These are phyloP conservation scores for Cytospora piceae DNA, from an alignment of 2,329 filamentous ascomycete species.

Conservation along the genomic window DNA sequence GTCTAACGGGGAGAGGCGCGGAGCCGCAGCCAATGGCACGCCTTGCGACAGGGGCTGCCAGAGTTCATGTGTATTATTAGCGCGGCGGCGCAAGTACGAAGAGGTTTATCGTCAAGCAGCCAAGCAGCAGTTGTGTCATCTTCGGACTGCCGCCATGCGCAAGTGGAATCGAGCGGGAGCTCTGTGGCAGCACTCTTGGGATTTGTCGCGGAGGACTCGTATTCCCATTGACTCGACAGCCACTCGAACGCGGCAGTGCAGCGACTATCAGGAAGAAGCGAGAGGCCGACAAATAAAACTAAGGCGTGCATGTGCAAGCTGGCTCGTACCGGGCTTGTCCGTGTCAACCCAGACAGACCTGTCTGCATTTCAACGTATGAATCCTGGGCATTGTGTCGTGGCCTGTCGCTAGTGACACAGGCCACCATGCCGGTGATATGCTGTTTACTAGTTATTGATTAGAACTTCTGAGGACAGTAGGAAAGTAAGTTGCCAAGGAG, in stretches of 20 bases:
- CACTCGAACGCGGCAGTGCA: conserved; percentile 23
- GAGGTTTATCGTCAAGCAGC: neutral
- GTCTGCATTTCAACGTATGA: neutral
- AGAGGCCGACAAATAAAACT: neutral
- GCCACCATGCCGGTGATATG: neutral
- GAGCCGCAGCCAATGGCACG: conserved; percentile 23
- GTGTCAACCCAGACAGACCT: neutral
- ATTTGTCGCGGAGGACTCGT: conserved; percentile 5
- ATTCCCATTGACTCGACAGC: conserved; percentile 15
- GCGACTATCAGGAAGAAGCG: conserved; percentile 10
- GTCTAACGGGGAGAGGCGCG: neutral
- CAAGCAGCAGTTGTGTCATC: neutral
- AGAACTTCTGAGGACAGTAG: neutral
- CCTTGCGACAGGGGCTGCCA: conserved; percentile 21
- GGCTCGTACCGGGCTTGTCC: neutral
- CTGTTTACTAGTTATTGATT: neutral
- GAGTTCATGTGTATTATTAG: conserved; percentile 24
- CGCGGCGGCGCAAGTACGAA: conserved; percentile 20
- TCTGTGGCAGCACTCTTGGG: neutral
- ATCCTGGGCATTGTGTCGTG: neutral
- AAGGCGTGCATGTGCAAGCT: conserved; percentile 1
- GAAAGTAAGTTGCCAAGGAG: conserved; percentile 10
- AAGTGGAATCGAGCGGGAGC: neutral
- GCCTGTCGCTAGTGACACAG: neutral
- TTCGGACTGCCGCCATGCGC: neutral